Base-by-base conservation (phyloP, 192 early-diverging fungal species). In the Diversispora epigaea region DNA sequence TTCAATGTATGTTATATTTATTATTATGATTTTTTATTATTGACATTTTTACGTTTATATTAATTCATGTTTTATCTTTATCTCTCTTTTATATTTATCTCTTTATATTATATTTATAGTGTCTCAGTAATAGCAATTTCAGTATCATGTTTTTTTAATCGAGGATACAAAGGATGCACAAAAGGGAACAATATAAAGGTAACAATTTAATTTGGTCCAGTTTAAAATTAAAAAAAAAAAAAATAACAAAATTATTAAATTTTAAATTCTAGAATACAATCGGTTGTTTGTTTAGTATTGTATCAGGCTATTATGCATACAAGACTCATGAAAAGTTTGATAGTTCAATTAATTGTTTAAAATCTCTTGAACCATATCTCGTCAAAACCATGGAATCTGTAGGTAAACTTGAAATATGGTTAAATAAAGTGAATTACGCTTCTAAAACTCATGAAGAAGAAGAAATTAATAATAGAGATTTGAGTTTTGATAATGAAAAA, bases 1-100 rank as follows among this genome's bases (percentile, higher is more conserved):
- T 63, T 63, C 61, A 14, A 63, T 63, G 61, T 63, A 63, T 40
- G 9, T 41, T 6, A 15, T 61, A 61, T 17, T 63, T 15, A 14
- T 40, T 43, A 17, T 63, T 62, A 40, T 63, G 17, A 43, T 32
- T 32, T n/a, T 32, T 32, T 32, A 32, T 32, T 32, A 32, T 32
- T 32, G 25, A 32, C 25, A 32, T 32, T 32, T 32, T 15, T 14
- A 19, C 41, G 6, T 40, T 14, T 3, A 10, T 3, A 63, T 63
- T 63, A 22, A 22, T 12, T 9, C 57, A 6, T 7, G 1, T 32
- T 25, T 62, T 40, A 15, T 43, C 21, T 40, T 63, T 63, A 15
- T 17, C 8, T 41, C 11, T 40, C 22, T 63, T 63, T 63, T 41
- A 15, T 41, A 39, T 58, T 58, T 19, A 58, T 52, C 17, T 10